These are phyloP conservation scores for Nematodospora valgi DNA, from an alignment of 805 yeast species.

Conservation along the genomic window DNA sequence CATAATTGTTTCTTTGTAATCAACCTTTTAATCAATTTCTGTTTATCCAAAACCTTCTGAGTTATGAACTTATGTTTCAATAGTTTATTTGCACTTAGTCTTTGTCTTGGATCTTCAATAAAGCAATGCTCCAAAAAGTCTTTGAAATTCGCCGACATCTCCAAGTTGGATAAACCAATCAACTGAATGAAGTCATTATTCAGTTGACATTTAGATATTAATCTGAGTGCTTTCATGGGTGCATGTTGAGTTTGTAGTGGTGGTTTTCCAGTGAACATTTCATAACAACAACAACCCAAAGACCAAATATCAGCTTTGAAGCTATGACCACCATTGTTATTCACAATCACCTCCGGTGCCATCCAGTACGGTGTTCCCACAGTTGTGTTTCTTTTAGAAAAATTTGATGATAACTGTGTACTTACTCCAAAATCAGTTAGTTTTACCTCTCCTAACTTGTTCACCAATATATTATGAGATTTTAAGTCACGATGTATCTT, in stretches of 20 bases:
- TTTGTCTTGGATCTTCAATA: slow-evolving; percentile 26
- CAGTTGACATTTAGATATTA: slow-evolving; percentile 29
- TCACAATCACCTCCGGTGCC: slow-evolving; percentile 59
- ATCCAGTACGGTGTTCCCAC: slow-evolving; percentile 64
- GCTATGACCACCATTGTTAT: slow-evolving; percentile 54
- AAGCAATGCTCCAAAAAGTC: slow-evolving; percentile 36
- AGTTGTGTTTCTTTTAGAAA: slow-evolving; percentile 42
- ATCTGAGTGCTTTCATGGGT: slow-evolving; percentile 44
- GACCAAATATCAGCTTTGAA: slow-evolving; percentile 76
- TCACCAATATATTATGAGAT: slow-evolving; percentile 38
- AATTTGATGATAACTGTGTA: slow-evolving; percentile 40
- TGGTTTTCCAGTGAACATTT: slow-evolving; percentile 68
- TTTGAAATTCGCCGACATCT: slow-evolving; percentile 21
- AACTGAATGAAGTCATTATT: slow-evolving; percentile 29
- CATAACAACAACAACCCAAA: slow-evolving; percentile 74
- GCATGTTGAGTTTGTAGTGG: slow-evolving; percentile 47
- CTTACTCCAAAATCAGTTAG: slow-evolving; percentile 46
- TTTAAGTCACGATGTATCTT: slow-evolving; percentile 65
- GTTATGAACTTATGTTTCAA: slow-evolving; percentile 33
- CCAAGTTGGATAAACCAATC: slow-evolving; percentile 21
- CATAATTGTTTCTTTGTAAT: slow-evolving; percentile 35
- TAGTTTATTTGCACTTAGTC: slow-evolving; percentile 30
- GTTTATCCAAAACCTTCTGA: slow-evolving; percentile 9
- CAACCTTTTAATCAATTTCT: slow-evolving; percentile 23
- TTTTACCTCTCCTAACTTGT: slow-evolving; percentile 36